Evolutionary conservation across 148 eudicot genomes (phyloP).

Genomic region (Nyssa sinensis): DNA sequence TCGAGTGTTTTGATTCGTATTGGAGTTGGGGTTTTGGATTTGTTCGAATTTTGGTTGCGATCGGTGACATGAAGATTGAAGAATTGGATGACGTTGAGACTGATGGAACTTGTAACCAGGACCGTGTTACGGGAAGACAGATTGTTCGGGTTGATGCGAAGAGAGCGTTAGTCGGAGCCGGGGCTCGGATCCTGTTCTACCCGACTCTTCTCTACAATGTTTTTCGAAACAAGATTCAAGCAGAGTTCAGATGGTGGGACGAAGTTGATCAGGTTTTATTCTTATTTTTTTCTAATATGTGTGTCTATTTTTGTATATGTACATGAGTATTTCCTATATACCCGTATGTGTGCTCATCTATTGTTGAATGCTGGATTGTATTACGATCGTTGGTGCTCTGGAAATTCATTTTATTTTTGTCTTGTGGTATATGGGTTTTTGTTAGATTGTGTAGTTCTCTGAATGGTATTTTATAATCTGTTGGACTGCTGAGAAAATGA

Average conservation of each 20-base stretch:
- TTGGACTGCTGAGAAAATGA: not conserved
- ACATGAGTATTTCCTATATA: not conserved
- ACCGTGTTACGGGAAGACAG: slow-evolving; percentile 8
- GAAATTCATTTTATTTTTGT: not conserved
- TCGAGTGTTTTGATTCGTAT: slow-evolving; percentile 4
- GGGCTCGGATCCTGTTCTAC: slow-evolving; percentile 76
- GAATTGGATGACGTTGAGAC: slow-evolving; percentile 27
- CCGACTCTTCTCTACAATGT: slow-evolving; percentile 82
- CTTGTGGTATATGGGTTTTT: not conserved
- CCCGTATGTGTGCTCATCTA: not conserved
- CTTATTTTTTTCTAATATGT: not conserved
- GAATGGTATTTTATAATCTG: not conserved
- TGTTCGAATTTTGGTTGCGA: slow-evolving; percentile 25
- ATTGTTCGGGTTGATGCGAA: slow-evolving; percentile 50
- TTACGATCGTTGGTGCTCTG: not conserved
- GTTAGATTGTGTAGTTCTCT: not conserved
- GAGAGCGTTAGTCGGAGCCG: slow-evolving; percentile 70
- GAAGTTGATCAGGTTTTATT: slow-evolving; percentile 62
- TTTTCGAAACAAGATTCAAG: slow-evolving; percentile 57
- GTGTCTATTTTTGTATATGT: not conserved
- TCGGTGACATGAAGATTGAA: slow-evolving; percentile 39
- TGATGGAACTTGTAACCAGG: not conserved
- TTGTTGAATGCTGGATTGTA: not conserved
- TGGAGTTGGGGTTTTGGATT: slow-evolving; percentile 14
- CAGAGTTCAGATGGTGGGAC: slow-evolving; percentile 95